Percentiles rank a stretch among this genome's conserved stretches.
These are phyloP conservation scores for Zygosaccharomyces rouxii DNA, from an alignment of 805 yeast genomes.

Conservation along the genomic window DNA sequence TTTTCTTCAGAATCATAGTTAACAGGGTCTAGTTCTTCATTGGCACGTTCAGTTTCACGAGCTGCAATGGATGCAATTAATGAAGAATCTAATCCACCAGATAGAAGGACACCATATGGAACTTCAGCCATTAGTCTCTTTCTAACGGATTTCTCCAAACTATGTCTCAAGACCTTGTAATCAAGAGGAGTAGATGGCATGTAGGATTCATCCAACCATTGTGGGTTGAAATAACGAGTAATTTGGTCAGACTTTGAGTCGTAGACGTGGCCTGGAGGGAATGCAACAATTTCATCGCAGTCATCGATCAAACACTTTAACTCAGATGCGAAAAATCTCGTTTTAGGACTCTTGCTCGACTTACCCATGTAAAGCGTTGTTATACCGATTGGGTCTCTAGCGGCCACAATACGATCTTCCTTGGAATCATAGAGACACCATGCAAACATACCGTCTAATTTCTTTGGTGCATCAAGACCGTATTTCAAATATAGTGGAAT, in stretches of 20 bases:
- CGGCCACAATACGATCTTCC: slow-evolving; percentile 86
- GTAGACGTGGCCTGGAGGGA: slow-evolving; percentile 98
- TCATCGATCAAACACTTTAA: slow-evolving; percentile 90
- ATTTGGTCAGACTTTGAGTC: slow-evolving; percentile 85
- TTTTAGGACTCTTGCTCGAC: slow-evolving; percentile 57
- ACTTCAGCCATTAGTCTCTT: slow-evolving; percentile 99
- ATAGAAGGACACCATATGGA: slow-evolving; percentile 94
- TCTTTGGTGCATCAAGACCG: slow-evolving; percentile 84
- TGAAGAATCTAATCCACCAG: slow-evolving; percentile 97
- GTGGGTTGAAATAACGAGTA: slow-evolving; percentile 85
- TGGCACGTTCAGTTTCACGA: slow-evolving; percentile 78
- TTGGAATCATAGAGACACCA: slow-evolving; percentile 83
- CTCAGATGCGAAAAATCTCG: slow-evolving; percentile 90
- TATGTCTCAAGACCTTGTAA: slow-evolving; percentile 62
- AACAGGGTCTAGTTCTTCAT: slow-evolving; percentile 38
- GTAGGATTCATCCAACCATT: slow-evolving; percentile 85
- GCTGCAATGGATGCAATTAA: slow-evolving; percentile 96
- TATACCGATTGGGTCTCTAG: slow-evolving; percentile 97
- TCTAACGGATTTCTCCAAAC: slow-evolving; percentile 91
- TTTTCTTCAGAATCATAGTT: slow-evolving; percentile 57
- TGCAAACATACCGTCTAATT: slow-evolving; percentile 97
- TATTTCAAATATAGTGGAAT: slow-evolving; percentile 87
- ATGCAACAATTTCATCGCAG: slow-evolving; percentile 87
- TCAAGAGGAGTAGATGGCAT: slow-evolving; percentile 78
- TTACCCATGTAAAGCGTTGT: slow-evolving; percentile 96